Conservation (phyloP, 1,284 basidiomycete species). For the Microstroma glucosiphilum region DNA sequence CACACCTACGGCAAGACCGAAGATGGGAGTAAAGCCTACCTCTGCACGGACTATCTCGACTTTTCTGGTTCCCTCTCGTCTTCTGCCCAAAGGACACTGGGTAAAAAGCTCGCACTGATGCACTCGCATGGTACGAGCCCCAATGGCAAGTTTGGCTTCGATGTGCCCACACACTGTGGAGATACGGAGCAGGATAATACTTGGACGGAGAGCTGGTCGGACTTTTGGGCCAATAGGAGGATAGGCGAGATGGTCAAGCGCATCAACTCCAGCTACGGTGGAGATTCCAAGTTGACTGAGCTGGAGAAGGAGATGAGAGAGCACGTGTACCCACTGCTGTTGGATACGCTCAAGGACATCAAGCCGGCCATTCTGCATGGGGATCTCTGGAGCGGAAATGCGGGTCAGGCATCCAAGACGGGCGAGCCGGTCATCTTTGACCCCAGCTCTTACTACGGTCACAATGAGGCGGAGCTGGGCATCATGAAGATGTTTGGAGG, state of each 20-base stretch:
- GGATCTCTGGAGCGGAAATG: slow-evolving; percentile 65
- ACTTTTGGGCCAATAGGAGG: slow-evolving; percentile 17
- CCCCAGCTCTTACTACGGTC: slow-evolving; percentile 74
- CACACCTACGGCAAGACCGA: slow-evolving; percentile 13
- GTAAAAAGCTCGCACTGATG: slow-evolving; percentile 16
- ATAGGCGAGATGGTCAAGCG: slow-evolving; percentile 17
- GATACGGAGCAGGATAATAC: slow-evolving; percentile 21
- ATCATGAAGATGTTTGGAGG: slow-evolving; percentile 78
- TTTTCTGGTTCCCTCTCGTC: slow-evolving; percentile 2
- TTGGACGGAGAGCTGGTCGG: slow-evolving; percentile 13
- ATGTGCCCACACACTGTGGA: slow-evolving; percentile 19
- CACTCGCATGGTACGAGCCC: slow-evolving; percentile 11
- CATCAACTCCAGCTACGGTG: slow-evolving; percentile 1
- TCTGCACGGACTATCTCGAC: slow-evolving; percentile 18
- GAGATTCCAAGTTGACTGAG: slow-evolving; percentile 12
- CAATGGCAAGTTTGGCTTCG: slow-evolving; percentile 15
- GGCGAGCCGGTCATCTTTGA: slow-evolving; percentile 67
- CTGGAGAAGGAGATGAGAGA: slow-evolving; percentile 12
- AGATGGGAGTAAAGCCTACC: slow-evolving; percentile 12
- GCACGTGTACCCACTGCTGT: slow-evolving; percentile 70
- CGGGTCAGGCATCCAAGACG: slow-evolving; percentile 50
- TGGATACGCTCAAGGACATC: slow-evolving; percentile 59
- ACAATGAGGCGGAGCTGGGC: slow-evolving; percentile 78
- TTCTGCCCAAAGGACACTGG: slow-evolving; percentile 11
- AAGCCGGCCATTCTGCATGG: slow-evolving; percentile 75